Evolutionary conservation across 1,139 yeast genomes (phyloP).

Genomic region (Yamadazyma diospyri): DNA sequence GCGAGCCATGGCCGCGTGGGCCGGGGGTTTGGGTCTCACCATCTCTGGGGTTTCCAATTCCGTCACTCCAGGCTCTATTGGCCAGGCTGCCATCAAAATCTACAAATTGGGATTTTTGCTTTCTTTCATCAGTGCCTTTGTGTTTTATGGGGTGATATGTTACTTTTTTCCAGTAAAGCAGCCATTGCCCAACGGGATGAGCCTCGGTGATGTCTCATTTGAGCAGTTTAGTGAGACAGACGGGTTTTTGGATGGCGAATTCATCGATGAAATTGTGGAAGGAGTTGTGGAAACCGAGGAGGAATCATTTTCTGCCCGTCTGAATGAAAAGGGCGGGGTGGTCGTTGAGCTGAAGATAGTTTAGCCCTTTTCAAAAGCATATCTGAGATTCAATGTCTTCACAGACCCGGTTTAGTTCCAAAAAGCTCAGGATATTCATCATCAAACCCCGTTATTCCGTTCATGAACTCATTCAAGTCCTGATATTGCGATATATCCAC

Average conservation of each 20-base stretch:
- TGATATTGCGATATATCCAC: not conserved
- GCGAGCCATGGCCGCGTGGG: constrained; percentile 13
- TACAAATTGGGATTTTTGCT: constrained; percentile 11
- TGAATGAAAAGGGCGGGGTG: not conserved
- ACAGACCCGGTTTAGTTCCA: too few species aligned
- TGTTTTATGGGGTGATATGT: constrained; percentile 8
- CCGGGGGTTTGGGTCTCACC: constrained; percentile 8
- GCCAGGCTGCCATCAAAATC: constrained; percentile 9
- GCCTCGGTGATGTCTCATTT: constrained; percentile 6
- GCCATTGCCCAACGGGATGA: constrained; percentile 9
- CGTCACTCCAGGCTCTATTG: constrained; percentile 11
- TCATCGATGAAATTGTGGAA: constrained; percentile 7
- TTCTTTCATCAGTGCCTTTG: constrained; percentile 9
- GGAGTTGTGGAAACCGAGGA: not conserved
- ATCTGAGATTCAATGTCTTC: too few species aligned
- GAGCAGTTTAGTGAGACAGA: constrained; percentile 9
- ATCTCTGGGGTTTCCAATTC: constrained; percentile 13
- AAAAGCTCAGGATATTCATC: constrained; percentile 1
- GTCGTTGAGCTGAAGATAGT: not conserved
- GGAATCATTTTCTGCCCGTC: not conserved
- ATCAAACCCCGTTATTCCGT: constrained; percentile 1
- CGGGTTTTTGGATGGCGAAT: constrained; percentile 11
- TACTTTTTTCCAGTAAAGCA: constrained; percentile 8
- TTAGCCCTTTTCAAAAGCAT: too few species aligned
- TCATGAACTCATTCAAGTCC: constrained; percentile 2